Percentiles rank a stretch among this genome's conserved stretches.
phyloP scores from a whole-genome alignment of 73 alveolate species.

The Halteria grandinella region DNA sequence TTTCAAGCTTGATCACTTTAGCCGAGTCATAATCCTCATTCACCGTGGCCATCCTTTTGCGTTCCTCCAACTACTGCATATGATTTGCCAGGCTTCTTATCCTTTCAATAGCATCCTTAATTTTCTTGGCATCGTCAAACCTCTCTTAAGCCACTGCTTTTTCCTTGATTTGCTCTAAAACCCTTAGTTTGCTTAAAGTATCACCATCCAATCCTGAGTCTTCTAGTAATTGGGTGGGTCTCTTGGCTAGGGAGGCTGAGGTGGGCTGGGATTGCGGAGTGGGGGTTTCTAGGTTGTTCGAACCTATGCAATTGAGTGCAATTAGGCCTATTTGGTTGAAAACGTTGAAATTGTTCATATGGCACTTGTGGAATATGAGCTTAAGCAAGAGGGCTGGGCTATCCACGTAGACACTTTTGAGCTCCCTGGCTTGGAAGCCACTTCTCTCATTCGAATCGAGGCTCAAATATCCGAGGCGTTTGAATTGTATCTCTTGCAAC shows the following conservation, averaged over 20 bases:
- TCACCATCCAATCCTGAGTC: background rate
- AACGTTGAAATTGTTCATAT: conserved; percentile 85
- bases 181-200: conserved; percentile 54
- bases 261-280: background rate
- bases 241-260: background rate
- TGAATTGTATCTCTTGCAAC: conserved; percentile 80
- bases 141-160: conserved; percentile 82
- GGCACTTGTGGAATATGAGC: conserved; percentile 84
- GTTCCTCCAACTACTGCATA: conserved; percentile 79
- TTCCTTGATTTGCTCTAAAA: conserved; percentile 68
- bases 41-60: conserved; percentile 79
- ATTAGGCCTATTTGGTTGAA: conserved; percentile 92
- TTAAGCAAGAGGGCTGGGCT: conserved; percentile 73
- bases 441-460: conserved; percentile 97
- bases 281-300: no score
- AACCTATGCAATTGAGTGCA: conserved; percentile 91
- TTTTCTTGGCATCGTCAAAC: conserved; percentile 89
- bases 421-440: conserved; percentile 97
- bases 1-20: conserved; percentile 77
- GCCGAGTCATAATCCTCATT: conserved; percentile 89
- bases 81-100: conserved; percentile 82
- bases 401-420: conserved; percentile 88
- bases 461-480: conserved; percentile 96
- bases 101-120: conserved; percentile 91
- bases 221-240: background rate